Conservation (phyloP, 345 rosid genomes). For the Carallia pectinifolia region DNA sequence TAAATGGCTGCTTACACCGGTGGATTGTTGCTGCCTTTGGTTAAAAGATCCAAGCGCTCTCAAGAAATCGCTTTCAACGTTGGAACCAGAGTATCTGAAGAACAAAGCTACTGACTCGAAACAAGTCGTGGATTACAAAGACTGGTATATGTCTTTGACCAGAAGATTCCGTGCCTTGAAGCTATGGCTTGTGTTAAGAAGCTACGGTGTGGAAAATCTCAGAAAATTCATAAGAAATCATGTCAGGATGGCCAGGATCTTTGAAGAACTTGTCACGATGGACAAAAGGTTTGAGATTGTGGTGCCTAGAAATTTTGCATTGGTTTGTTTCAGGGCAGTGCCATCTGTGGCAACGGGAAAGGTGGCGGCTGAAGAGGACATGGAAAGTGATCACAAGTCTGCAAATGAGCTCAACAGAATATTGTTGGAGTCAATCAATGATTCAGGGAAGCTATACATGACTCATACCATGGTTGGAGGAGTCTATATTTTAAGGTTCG, state of each 20-base stretch:
- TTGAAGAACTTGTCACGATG: slow-evolving; percentile 32
- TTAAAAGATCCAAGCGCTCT: slow-evolving; percentile 47
- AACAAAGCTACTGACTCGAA: slow-evolving; percentile 32
- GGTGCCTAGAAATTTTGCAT: slow-evolving; percentile 36
- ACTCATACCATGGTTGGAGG: too few species aligned
- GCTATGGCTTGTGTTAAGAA: slow-evolving; percentile 53
- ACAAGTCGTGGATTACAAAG: slow-evolving; percentile 46
- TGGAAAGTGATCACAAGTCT: neutral
- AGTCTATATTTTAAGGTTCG: too few species aligned
- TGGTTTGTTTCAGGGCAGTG: slow-evolving; percentile 51
- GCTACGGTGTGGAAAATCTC: slow-evolving; percentile 31
- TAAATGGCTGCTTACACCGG: slow-evolving; percentile 46
- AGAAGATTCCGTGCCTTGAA: slow-evolving; percentile 48
- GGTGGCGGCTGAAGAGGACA: neutral
- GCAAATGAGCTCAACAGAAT: slow-evolving; percentile 32
- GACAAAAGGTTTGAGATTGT: slow-evolving; percentile 40
- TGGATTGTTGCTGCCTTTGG: slow-evolving; percentile 61
- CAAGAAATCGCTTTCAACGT: slow-evolving; percentile 33
- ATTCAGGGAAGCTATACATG: slow-evolving; percentile 24
- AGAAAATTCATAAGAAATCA: slow-evolving; percentile 39
- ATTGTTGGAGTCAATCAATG: slow-evolving; percentile 23
- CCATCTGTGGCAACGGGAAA: neutral
- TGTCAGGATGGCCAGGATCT: slow-evolving; percentile 40
- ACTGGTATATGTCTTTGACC: slow-evolving; percentile 57
- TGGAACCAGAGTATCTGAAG: slow-evolving; percentile 40